Conservation (phyloP, 352 stramenopile species). For the Blastocystis sp. region DNA sequence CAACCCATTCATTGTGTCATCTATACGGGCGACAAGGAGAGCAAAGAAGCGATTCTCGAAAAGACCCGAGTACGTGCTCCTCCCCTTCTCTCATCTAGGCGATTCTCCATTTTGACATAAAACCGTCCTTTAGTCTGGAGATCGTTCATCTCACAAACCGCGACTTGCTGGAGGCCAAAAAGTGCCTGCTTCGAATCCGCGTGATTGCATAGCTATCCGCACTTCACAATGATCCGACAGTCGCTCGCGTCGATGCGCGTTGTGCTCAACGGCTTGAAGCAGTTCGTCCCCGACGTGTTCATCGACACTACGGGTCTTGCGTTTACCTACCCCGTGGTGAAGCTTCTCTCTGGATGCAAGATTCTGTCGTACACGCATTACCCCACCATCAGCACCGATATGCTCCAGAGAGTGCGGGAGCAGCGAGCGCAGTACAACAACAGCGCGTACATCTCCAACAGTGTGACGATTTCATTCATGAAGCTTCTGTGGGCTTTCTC, state of each 20-base stretch:
- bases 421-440: slow-evolving; percentile 92
- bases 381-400: slow-evolving; percentile 98
- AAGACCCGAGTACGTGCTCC: slow-evolving; percentile 75
- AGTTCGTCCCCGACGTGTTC: slow-evolving; percentile 87
- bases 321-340: slow-evolving; percentile 93
- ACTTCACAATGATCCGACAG: slow-evolving; percentile 93
- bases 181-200: slow-evolving; percentile 79
- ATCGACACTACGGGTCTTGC: slow-evolving; percentile 95
- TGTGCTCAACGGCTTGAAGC: slow-evolving; percentile 84
- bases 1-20: slow-evolving; percentile 70
- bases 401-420: slow-evolving; percentile 91
- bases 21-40: slow-evolving; percentile 41
- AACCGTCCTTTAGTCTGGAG: slow-evolving; percentile 56
- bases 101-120: slow-evolving; percentile 65
- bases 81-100: neutral
- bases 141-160: slow-evolving; percentile 52
- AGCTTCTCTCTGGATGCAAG: slow-evolving; percentile 82
- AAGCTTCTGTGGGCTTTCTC: slow-evolving; percentile 87
- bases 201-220: slow-evolving; percentile 79
- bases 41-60: slow-evolving; percentile 52
- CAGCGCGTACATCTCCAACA: slow-evolving; percentile 82
- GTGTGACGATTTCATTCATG: slow-evolving; percentile 81
- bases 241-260: slow-evolving; percentile 90
- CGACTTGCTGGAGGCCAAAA: slow-evolving; percentile 27
- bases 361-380: slow-evolving; percentile 97